Evolutionary conservation across 305 asterid genomes (phyloP), one percentile per base, ranked within the genome.

Genomic region (Plantago coronopus): DNA sequence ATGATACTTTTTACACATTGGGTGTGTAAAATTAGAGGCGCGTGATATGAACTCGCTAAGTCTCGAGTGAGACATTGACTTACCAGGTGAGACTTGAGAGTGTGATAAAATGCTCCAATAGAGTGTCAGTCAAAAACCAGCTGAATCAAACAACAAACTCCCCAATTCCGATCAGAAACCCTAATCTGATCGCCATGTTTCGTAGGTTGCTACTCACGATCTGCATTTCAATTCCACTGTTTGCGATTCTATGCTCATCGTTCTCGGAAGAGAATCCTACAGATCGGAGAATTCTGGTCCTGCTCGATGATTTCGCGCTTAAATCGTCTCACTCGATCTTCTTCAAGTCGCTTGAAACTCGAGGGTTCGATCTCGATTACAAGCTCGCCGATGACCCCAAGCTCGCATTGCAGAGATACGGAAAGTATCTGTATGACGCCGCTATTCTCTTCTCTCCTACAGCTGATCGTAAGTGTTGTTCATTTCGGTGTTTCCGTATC

Each of bases 321-420:
- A 80, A 79, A 71, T 83, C 90, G 22, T 83, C 93, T 46, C 93
- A 88, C 65, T 88, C 96, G 21, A 49, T 88, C 57, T 88, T 60
- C 76, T 88, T 88, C 76, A 74, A 78, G 22, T 76, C 94, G 18
- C 81, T 88, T 12, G 73, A 71, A 63, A 31, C 63, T 31, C 77
- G 82, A 38, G 90, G 94, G 13, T 78, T 71, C 40, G 82, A 74
- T 57, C 95, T 88, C 49, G 87, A 86, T 62, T 88, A 78, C 69
- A 83, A 83, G 69, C 90, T 88, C 55, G 85, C 95, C 2, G 84
- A 70, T 62, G 94, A 86, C 68, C 86, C 96, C n/a, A 82, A 79
- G 18, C 81, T 88, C 73, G 77, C 88, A 2, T 63, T 88, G 69
- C 86, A 88, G 70, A 74, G 87, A 77, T 86, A 86, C 58, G 93